phyloP scores from a whole-genome alignment of 2,329 filamentous ascomycete genomes.

The Didymella keratinophila region DNA sequence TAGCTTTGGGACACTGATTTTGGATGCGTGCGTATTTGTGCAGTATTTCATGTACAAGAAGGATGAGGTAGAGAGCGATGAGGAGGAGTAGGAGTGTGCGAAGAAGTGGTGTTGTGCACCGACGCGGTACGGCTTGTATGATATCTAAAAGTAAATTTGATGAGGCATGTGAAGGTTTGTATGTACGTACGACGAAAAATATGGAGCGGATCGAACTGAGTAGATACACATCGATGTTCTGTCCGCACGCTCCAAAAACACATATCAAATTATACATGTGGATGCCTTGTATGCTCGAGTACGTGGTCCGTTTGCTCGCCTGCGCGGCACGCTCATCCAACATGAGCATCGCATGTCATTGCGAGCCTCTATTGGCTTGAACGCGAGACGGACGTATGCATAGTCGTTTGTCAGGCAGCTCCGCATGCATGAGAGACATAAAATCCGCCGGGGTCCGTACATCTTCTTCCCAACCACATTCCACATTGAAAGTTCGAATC shows the following conservation, averaged over 20 bases:
- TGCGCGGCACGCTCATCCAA: not conserved
- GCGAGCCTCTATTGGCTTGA: not conserved
- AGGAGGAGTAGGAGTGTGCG: conserved; percentile 30
- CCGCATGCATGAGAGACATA: not conserved
- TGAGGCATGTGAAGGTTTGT: too few relatives aligned
- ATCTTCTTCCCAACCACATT: not conserved
- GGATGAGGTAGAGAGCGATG: conserved; percentile 50
- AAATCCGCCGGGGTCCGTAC: too few relatives aligned
- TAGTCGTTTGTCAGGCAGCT: not conserved
- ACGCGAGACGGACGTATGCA: not conserved
- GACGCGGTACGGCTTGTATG: not conserved
- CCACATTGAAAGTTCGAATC: not conserved
- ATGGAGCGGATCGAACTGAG: not conserved
- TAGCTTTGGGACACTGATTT: conserved; percentile 82
- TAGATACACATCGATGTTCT: not conserved
- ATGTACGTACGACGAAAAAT: too few relatives aligned
- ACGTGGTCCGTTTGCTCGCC: conserved; percentile 1
- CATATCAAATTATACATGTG: not conserved
- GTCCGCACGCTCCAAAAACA: not conserved
- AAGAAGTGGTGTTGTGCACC: not conserved
- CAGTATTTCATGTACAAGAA: conserved; percentile 88
- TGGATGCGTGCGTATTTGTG: conserved; percentile 86
- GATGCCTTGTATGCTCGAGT: not conserved
- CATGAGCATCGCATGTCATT: not conserved
- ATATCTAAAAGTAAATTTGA: not conserved